phyloP scores from a whole-genome alignment of 169 alveolate genomes.

The Cryptosporidium viatorum region DNA sequence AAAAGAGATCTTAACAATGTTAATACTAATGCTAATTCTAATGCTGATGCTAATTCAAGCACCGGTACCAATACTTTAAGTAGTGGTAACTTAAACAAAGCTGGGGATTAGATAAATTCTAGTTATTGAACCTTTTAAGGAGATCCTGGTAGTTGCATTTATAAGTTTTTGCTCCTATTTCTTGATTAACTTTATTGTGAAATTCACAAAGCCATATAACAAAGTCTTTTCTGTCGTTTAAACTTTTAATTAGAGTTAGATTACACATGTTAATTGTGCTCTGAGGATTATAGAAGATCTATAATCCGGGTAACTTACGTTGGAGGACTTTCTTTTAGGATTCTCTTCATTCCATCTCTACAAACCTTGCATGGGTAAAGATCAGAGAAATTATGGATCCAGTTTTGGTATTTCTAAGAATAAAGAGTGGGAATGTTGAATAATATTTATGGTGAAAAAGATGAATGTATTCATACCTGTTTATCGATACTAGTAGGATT shows the following conservation, averaged over 20 bases:
- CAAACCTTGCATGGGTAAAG: slow-evolving; percentile 67
- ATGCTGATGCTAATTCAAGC: background rate
- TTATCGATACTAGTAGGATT: slow-evolving; percentile 2
- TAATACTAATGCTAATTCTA: background rate
- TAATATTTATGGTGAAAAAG: no score
- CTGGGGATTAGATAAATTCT: background rate
- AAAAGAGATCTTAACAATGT: slow-evolving; percentile 23
- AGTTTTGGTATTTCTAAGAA: slow-evolving; percentile 25
- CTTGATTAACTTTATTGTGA: slow-evolving; percentile 40
- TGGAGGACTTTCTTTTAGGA: slow-evolving; percentile 26
- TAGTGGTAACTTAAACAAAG: background rate
- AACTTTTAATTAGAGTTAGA: background rate
- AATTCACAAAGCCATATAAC: slow-evolving; percentile 65
- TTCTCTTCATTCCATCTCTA: slow-evolving; percentile 18
- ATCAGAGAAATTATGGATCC: slow-evolving; percentile 32
- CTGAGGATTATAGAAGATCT: background rate
- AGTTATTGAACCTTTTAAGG: slow-evolving; percentile 11
- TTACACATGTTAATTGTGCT: background rate
- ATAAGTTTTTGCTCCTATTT: slow-evolving; percentile 17
- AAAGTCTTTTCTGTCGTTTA: slow-evolving; percentile 34
- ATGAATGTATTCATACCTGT: slow-evolving; percentile 8
- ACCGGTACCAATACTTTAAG: background rate
- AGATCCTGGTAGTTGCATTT: slow-evolving; percentile 38
- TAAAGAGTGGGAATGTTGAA: background rate
- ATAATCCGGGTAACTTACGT: slow-evolving; percentile 14